Conservation (phyloP, 2,329 filamentous ascomycete species). For the Sporothrix pseudoabietina region DNA sequence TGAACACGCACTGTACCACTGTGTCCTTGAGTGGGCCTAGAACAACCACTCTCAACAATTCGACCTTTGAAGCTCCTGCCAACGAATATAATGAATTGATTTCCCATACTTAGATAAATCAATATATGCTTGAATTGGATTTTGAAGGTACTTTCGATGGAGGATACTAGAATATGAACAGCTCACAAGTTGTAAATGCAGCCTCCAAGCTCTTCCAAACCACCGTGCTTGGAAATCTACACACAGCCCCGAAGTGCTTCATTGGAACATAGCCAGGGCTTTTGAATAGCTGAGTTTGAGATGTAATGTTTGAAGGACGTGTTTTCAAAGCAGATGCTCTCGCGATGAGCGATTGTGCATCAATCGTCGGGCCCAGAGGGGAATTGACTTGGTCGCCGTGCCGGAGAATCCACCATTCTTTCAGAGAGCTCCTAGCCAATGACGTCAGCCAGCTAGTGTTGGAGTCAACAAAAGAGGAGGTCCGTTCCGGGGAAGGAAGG, state of each 20-base stretch:
- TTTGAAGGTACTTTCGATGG: not conserved
- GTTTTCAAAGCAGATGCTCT: not conserved
- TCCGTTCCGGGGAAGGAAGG: conserved; percentile 19
- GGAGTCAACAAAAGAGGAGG: conserved; percentile 23
- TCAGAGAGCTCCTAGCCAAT: conserved; percentile 15
- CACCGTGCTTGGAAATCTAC: not conserved
- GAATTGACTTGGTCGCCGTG: not conserved
- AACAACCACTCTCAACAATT: not conserved
- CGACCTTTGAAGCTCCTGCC: not conserved
- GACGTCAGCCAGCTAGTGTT: conserved; percentile 25
- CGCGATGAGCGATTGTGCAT: not conserved
- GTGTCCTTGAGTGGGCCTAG: not conserved
- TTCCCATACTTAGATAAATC: not conserved
- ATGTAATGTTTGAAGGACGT: not conserved
- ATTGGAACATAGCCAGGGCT: not conserved
- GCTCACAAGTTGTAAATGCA: not conserved
- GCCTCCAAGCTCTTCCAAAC: not conserved
- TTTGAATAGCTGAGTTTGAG: not conserved
- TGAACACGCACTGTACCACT: not conserved
- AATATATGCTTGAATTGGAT: not conserved
- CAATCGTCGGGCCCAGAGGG: not conserved
- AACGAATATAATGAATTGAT: not conserved
- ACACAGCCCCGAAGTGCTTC: not conserved
- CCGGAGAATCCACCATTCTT: not conserved
- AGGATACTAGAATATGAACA: too few species aligned